Evolutionary conservation across 2,329 filamentous ascomycete genomes (phyloP), one percentile per base, ranked within the genome.

Genomic region (Hymenoscyphus fraxineus): DNA sequence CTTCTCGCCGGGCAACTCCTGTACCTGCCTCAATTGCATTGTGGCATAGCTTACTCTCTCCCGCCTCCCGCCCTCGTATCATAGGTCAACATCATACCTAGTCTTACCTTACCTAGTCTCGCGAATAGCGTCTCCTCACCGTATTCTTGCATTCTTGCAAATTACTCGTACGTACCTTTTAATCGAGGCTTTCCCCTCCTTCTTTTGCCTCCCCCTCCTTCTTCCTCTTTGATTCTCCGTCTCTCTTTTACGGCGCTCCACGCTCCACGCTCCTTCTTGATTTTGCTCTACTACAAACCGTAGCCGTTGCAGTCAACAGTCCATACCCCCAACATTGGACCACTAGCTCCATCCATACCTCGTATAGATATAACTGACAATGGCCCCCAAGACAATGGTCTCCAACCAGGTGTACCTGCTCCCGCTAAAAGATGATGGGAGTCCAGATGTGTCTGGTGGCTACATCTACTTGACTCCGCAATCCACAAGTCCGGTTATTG

Each of bases 391-490:
- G 77, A 88, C 81, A 67, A 86, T 88, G 79, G 83, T 83, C 72
- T 87, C 86, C 72, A 86, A 81, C 76, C 85, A 92, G 78, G 88
- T 97, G 69, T 96, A 97, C 80, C 81, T 96, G 73, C 85, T 99
- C 68, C 91, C 91, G 69, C 85, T 99, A 78, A 95, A 92, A 76
- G 94, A 99, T 79, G 86, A 94, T 79, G 95, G 96, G 72, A 93
- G 92, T 70, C 95, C 96, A 41, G 88, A 96, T 76, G 88, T 99
- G 59, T 84, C 91, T 32, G 91, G 93, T 73, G 88, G 91, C 71
- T 99, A 97, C 81, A 91, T 98, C 73, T 97, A 97, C 77, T 82
- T 99, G 55, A 90, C 93, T 0, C 88, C 95, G 19, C 80, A 80
- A 69, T 88, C 90, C 19, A 85, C 83, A 51, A 83, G 89, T n/a